Evolutionary conservation across 176 grass and related monocot species (phyloP).

Genomic region (sorghum (Sorghum bicolor)): Sorghum_bicolor_NCBIv3 NC_012871.2:76009001-76009500

Average conservation of each 20-base stretch:
- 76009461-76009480: conserved; percentile 6
- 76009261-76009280: background rate
- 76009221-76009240: background rate
- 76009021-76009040: background rate
- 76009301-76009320: background rate
- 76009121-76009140: background rate
- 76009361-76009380: background rate
- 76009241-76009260: background rate
- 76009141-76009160: background rate
- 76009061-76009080: background rate
- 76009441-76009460: conserved; percentile 21
- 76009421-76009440: conserved; percentile 54
- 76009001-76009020: background rate
- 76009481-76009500: background rate
- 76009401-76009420: conserved; percentile 55
- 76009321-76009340: background rate
- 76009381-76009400: conserved; percentile 55
- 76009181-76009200: background rate
- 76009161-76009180: background rate
- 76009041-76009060: background rate
- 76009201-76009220: background rate
- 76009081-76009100: background rate
- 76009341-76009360: background rate
- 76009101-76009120: background rate
- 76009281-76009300: background rate